Base-by-base conservation (phyloP, 148 eudicot species). In the Linanthus parryae region DNA sequence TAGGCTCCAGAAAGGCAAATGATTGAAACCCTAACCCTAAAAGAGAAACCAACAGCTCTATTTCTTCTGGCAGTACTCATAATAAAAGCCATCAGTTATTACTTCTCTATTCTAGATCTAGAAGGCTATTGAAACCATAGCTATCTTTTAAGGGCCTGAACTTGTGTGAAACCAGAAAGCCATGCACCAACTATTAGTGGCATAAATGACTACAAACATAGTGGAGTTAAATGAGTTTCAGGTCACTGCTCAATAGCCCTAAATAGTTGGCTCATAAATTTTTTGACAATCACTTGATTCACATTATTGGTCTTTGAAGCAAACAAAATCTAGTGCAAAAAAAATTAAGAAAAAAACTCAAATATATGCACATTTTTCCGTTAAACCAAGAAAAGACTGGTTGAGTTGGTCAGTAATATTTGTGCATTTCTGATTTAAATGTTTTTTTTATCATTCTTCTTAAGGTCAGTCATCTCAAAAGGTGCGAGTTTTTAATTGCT, bases 71-170 rank as follows among this genome's bases (percentile, higher is more conserved):
- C 8, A 43, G 6, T 55, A 39, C 21, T 26, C 25, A 29, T 51
- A 48, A 49, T 50, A 30, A 42, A 51, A 20, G 31, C 57, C 36
- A 25, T 52, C 16, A 1, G 10, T 21, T 8, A 15, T 26, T 19
- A 37, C 56, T 60, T 49, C 21, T 36, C 23, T 57, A 45, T 54
- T 40, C 47, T 41, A 41, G 58, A 15, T 55, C 68, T 60, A 53
- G 54, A 67, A 63, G 58, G 48, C 71, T 68, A 68, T 61, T 65
- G 61, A 68, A 48, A 61, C 52, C 30, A 51, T 67, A 68, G 79
- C 68, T n/a, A n/a, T n/a, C 76, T 66, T 73, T 50, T 70, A 53
- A 43, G 57, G 54, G 63, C 52, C 79, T 70, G 79, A 63, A 71
- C 28, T 56, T 48, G 55, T 77, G 65, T 58, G 27, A 57, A 42